Base-by-base conservation (phyloP, 1,139 yeast species). In the Taphrina pruni region DNA sequence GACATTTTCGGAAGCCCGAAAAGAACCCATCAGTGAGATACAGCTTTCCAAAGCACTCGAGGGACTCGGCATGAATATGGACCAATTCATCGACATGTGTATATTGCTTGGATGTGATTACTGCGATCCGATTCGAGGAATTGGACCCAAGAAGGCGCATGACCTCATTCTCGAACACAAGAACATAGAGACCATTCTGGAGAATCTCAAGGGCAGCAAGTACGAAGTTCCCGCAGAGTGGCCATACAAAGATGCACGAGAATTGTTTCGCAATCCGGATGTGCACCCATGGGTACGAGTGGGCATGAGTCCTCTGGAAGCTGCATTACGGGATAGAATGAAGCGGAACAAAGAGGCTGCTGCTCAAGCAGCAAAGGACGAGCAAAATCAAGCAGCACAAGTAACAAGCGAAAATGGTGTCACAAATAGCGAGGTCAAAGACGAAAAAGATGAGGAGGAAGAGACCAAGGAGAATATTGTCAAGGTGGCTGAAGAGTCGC, bases 51-150 rank as follows among this genome's bases (percentile, higher is more conserved):
- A 85, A 69, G 95, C 91, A 0, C 80, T 93, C 70, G 88, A 87
- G 73, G 96, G 93, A 0, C 82, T 94, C 71, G 94, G 84, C 38
- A 81, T 94, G 83, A 85, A 86, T 64, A 82, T 85, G 69, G 85
- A 84, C 38, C 89, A 92, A 68, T 94, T 94, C 78, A 85, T 95
- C 67, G 99, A 94, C 77, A 80, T 94, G 75, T 93, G 99, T 80
- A 94, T 95, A 62, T 82, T 94, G 75, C 81, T 95, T 58, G 99
- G 99, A 0, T 94, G 99, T 79, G 99, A 94, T 80, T 94, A 94
- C 78, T 91, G 97, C 80, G 98, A 94, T 73, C 90, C 97, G 1
- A 93, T 95, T 70, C 86, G 86, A 73, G 99, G 99, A 14, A 88
- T 95, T 69, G 99, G 99, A 4, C 98, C 98, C 0, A 94, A 89